Evolutionary conservation across 2,329 filamentous ascomycete species (phyloP).

Genomic region (Zymoseptoria tritici): DNA sequence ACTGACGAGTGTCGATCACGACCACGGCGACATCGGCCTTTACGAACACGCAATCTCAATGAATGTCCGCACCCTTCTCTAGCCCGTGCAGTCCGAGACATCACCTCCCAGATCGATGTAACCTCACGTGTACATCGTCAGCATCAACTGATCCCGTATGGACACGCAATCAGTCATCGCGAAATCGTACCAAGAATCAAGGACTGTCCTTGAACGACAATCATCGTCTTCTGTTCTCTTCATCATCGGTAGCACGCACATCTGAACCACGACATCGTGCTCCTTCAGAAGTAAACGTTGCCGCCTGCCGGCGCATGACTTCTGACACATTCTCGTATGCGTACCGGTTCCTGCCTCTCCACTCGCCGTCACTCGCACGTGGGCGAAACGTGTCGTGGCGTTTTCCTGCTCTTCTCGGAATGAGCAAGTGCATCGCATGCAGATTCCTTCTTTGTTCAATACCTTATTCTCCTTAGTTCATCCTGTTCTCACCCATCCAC

Average conservation of each 20-base stretch:
- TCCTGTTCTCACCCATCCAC: slow-evolving; percentile 6
- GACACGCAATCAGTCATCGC: not conserved
- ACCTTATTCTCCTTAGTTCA: too few species aligned
- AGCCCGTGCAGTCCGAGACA: not conserved
- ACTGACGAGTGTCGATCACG: not conserved
- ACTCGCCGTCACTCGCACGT: not conserved
- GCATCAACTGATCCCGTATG: not conserved
- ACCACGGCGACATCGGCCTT: not conserved
- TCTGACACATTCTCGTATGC: not conserved
- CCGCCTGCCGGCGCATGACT: not conserved
- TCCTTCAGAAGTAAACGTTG: not conserved
- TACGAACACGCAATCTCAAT: not conserved
- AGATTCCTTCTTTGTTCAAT: not conserved
- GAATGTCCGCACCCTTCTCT: not conserved
- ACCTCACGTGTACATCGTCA: not conserved
- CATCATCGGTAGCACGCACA: not conserved
- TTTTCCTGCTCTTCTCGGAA: not conserved
- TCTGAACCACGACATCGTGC: not conserved
- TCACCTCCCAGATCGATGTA: not conserved
- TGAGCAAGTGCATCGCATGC: not conserved
- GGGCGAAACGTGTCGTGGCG: not conserved
- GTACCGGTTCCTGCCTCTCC: not conserved
- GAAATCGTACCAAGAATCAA: not conserved
- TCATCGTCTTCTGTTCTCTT: not conserved
- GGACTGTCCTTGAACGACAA: not conserved